Base-by-base conservation (phyloP, 441 rosid species). In the Pelargonium fulgidum region DNA sequence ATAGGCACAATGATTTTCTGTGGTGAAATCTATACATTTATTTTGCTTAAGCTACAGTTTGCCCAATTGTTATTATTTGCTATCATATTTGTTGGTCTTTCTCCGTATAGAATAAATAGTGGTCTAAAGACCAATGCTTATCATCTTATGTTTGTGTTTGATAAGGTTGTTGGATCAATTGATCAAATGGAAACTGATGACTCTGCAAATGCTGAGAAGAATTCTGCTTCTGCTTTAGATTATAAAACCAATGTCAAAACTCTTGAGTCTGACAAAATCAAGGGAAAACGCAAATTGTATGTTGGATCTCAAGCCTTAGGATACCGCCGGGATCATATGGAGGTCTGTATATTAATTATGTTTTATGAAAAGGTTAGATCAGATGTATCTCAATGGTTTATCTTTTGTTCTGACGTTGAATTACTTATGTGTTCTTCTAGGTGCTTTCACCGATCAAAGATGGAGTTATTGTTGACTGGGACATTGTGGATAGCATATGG, bases 381-480 rank as follows among this genome's bases (percentile, higher is more conserved):
- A 29, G 36, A 3, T 29, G 24, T 29, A 29, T 29, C 36, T 29
- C 36, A 29, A 29, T 29, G 36, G 36, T 29, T 29, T 29, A 29
- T 29, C 36, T 3, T 3, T 29, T 29, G 4, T 29, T 29, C 36
- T 29, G 36, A 29, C 36, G 4, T 2, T 29, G 36, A 29, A 29
- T 29, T 29, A 29, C 36, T 3, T 29, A 29, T 29, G 36, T 29
- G 36, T 71, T 72, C 70, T 4, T 52, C 74, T 82, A 92, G 99
- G 83, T 96, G 4, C 12, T 89, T 69, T 87, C 97, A 59, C 94
- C 97, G 14, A 77, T 93, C 14, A 93, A 88, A 83, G 96, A 93
- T 80, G 99, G 99, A 66, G 65, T 93, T 48, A 97, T 96, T 71
- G 93, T 80, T 59, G 98, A 93, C 68, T 96, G 99, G 99, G 98